Evolutionary conservation across 768 basidiomycete species (phyloP).

Genomic region (Calocera cornea): DNA sequence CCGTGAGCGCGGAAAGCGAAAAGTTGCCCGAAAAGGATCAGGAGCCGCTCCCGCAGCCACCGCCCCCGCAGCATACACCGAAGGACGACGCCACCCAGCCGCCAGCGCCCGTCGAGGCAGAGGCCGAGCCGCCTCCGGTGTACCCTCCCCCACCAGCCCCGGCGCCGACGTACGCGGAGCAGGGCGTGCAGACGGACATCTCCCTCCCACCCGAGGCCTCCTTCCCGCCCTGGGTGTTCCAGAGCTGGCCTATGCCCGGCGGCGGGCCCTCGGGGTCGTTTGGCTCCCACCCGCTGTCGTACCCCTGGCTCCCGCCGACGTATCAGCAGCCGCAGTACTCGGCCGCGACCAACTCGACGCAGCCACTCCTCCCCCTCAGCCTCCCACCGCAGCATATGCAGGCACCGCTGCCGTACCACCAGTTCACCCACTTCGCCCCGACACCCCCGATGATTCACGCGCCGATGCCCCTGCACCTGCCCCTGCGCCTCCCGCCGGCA

Average conservation of each 20-base stretch:
- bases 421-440: too few species aligned
- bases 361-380: not conserved
- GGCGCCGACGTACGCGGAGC: not conserved
- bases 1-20: too few species aligned
- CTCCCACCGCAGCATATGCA: too few species aligned
- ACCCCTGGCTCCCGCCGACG: not conserved
- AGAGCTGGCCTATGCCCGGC: not conserved
- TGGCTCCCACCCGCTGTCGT: not conserved
- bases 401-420: too few species aligned
- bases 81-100: not conserved
- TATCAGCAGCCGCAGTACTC: too few species aligned
- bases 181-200: not conserved
- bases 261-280: not conserved
- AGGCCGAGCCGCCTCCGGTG: not conserved
- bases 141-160: not conserved
- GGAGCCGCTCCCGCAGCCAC: too few species aligned
- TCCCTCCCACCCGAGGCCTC: not conserved
- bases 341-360: not conserved
- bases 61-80: too few species aligned
- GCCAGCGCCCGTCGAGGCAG: not conserved
- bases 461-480: not conserved
- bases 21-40: too few species aligned
- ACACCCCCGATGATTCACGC: not conserved
- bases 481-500: not conserved
- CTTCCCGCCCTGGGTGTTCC: not conserved